Evolutionary conservation across 371 early-diverging fungal genomes (phyloP).

Genomic region (Zopfochytrium polystomum): DNA sequence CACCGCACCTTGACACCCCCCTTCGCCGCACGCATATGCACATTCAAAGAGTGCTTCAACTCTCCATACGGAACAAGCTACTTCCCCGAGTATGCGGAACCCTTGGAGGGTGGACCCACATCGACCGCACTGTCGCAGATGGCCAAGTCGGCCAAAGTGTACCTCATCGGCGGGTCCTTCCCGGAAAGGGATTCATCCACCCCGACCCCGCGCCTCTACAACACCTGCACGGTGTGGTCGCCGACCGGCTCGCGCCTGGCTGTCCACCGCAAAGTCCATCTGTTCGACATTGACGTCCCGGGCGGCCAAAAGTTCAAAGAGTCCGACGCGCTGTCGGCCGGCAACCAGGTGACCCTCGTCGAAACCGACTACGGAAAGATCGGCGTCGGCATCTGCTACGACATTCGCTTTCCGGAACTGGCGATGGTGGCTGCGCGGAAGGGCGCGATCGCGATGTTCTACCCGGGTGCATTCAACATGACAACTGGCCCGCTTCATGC

Average conservation of each 20-base stretch:
- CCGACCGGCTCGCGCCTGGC: constrained; percentile 60
- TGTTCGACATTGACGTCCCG: constrained; percentile 95
- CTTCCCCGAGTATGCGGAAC: constrained; percentile 69
- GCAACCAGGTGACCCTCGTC: constrained; percentile 70
- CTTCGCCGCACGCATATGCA: too few species aligned
- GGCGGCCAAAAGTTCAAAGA: constrained; percentile 89
- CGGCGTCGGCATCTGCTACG: constrained; percentile 95
- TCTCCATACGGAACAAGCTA: constrained; percentile 88
- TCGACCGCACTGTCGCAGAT: constrained; percentile 67
- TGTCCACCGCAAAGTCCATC: constrained; percentile 65
- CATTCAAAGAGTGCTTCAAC: constrained; percentile 96
- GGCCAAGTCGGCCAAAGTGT: constrained; percentile 78
- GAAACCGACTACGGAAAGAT: constrained; percentile 80
- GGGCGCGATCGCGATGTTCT: constrained; percentile 89
- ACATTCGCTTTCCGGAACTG: constrained; percentile 92
- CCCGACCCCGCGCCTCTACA: constrained; percentile 65
- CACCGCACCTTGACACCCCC: not conserved
- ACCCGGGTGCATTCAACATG: constrained; percentile 91
- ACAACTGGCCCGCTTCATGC: constrained; percentile 80
- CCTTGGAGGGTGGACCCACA: constrained; percentile 68
- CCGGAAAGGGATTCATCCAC: constrained; percentile 79
- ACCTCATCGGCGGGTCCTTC: constrained; percentile 84
- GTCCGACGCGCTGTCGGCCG: constrained; percentile 77
- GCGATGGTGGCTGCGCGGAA: constrained; percentile 89
- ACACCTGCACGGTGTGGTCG: constrained; percentile 87